Evolutionary conservation across 345 rosid species (phyloP), one percentile per base, ranked within the genome.

Genomic region (Eutrema yunnanense): DNA sequence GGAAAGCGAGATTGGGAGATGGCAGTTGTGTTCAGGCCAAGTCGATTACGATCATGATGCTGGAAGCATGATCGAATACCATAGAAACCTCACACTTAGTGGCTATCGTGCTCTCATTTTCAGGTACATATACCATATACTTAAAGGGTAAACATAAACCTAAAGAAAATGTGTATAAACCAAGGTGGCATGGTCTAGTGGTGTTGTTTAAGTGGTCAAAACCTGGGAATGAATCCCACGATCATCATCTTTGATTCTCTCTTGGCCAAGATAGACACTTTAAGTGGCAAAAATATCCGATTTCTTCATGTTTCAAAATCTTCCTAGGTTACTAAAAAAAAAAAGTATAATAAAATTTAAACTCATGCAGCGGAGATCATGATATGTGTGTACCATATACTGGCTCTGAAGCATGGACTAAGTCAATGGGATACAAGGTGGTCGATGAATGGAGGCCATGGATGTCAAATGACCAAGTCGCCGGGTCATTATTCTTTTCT

Each of bases 321-420:
- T 40, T 3, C 5, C 43, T 3, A 1, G 43, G 13, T 40, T 40
- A 27, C 32, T 1, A 42, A 42, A 5, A 10, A 10, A 9, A 26
- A 33, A 27, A 26, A 50, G 34, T 27, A 9, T 30, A 27, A 26
- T 27, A 51, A 9, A 26, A 4, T 10, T 51, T 10, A 5, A 66
- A 36, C 2, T 50, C 55, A 3, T 41, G 63, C 73, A 89, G 97
- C 2, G 98, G 92, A 51, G 97, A 94, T 84, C 97, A 94, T 59
- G 96, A 89, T 69, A 86, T 91, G 97, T 89, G 95, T 47, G 89
- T 94, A 68, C 96, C 96, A 2, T 94, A 74, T 79, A 90, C 97
- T 0, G 92, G 97, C 2, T 87, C 87, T 36, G 78, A 90, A 80
- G 97, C 96, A 56, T 91, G 95, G 97, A 94, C 97, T 9, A 81